Conservation (phyloP, 441 rosid species). For the Geranium incanum region DNA sequence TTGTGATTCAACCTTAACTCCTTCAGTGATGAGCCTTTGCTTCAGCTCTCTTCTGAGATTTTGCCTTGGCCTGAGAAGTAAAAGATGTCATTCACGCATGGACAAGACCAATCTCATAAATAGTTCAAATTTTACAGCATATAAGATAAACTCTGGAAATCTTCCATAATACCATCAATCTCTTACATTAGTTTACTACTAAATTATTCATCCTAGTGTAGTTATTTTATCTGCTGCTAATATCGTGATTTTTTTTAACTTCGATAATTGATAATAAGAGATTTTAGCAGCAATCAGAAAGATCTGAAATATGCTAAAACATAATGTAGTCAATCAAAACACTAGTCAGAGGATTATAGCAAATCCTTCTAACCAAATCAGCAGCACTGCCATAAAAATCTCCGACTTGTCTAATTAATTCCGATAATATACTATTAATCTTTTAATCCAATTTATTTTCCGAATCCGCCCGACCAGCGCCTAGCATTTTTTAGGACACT, state of each 20-base stretch:
- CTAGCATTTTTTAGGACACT: background rate
- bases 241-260: too few species aligned
- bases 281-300: background rate
- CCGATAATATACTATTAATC: background rate
- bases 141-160: too few species aligned
- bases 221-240: too few species aligned
- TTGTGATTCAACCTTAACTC: background rate
- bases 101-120: background rate
- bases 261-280: too few species aligned
- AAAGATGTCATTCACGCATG: background rate
- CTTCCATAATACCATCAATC: too few species aligned
- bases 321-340: background rate
- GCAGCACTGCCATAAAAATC: too few species aligned
- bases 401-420: background rate
- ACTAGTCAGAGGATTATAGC: background rate
- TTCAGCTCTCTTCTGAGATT: background rate
- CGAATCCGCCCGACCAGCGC: too few species aligned
- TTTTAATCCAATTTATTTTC: too few species aligned
- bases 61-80: conserved; percentile 3
- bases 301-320: background rate
- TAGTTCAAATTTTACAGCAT: background rate
- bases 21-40: conserved; percentile 1
- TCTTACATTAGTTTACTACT: too few species aligned
- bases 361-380: background rate
- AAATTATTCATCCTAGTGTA: too few species aligned